These are phyloP conservation scores for Cochlearia excelsa DNA, from an alignment of 345 rosid species.

Conservation along the genomic window DNA sequence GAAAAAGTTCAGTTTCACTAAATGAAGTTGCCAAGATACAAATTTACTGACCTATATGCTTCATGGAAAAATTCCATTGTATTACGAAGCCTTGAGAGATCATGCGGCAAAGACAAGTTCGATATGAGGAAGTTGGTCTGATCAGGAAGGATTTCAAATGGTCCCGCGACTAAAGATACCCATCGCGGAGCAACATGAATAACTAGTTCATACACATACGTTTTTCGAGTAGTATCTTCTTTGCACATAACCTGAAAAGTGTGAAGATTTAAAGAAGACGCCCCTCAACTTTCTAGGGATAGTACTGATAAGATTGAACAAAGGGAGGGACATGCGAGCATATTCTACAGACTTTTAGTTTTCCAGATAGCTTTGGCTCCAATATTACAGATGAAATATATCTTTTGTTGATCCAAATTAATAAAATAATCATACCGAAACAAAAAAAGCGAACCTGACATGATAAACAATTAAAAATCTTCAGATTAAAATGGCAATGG, in stretches of 20 bases:
- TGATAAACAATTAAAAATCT: conserved; percentile 4
- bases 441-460: neutral
- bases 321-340: conserved; percentile 17
- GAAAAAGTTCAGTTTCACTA: conserved; percentile 17
- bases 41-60: conserved; percentile 69
- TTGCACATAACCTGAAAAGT: conserved; percentile 73
- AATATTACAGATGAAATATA: neutral
- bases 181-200: conserved; percentile 76
- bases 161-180: conserved; percentile 90
- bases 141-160: conserved; percentile 81
- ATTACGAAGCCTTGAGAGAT: conserved; percentile 58
- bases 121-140: conserved; percentile 58
- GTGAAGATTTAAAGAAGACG: conserved; percentile 4
- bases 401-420: conserved; percentile 5
- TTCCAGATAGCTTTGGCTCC: conserved; percentile 1
- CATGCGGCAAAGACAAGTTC: conserved; percentile 71
- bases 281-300: conserved; percentile 9
- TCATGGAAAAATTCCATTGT: conserved; percentile 80
- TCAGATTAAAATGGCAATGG: conserved; percentile 4
- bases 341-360: conserved; percentile 10
- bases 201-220: conserved; percentile 78
- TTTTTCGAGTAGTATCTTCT: conserved; percentile 83
- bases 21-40: conserved; percentile 12
- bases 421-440: neutral
- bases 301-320: conserved; percentile 8